Evolutionary conservation across 768 basidiomycete species (phyloP), one percentile per base, ranked within the genome.

Genomic region (Mycena indigotica): DNA sequence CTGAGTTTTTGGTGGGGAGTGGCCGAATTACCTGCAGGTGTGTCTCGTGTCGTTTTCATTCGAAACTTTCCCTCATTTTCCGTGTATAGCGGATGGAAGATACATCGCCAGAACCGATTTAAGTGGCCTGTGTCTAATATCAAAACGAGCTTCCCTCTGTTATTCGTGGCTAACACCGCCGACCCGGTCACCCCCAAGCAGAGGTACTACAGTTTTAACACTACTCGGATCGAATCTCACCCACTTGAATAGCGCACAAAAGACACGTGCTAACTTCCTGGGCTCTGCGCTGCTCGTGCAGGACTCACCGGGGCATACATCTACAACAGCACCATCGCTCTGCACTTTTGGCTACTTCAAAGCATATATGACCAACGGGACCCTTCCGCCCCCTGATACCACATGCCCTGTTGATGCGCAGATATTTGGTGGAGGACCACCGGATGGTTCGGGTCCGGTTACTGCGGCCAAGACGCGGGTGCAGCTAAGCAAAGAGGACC

Each of bases 1-100:
- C 55, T 5, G 66, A 68, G 17, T 52, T 59, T 17, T 64, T 59
- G 58, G 54, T 58, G 4, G 49, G 45, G 16, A 5, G 35, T 19
- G 25, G 24, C 5, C 52, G 63, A 8, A 50, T 62, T 23, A 24
- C 32, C 38, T 58, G 55, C 44, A 48, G 16, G 58, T 57, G 35
- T n/a, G n/a, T n/a, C n/a, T n/a, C n/a, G n/a, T n/a, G n/a, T n/a
- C n/a, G n/a, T 38, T 38, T 38, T 38, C 35, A n/a, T 10, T 10
- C 12, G 12, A 38, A 38, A n/a, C 12, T 10, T 10, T 38, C 12
- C 35, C 10, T 38, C n/a, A 10, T 38, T 10, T n/a, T 38, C n/a
- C n/a, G 35, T n/a, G 35, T 10, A n/a, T 38, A 10, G 35, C n/a
- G 35, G 35, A 10, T 38, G 35, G n/a, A 38, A n/a, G 35, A n/a